These are phyloP conservation scores for Lipomyces chichibuensis DNA, from an alignment of 805 yeast species.

Conservation along the genomic window DNA sequence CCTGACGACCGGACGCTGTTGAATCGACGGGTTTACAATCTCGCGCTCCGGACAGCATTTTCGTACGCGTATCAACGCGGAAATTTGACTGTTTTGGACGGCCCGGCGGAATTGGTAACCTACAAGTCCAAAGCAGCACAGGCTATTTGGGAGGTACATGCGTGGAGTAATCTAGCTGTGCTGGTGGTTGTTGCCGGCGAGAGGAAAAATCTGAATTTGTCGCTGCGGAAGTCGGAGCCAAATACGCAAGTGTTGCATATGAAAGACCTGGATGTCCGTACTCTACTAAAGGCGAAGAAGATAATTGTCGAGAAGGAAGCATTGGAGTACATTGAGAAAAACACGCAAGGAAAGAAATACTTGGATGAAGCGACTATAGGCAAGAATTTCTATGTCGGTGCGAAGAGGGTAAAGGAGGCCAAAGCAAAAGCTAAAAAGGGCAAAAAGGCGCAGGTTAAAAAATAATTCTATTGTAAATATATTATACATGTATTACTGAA, in stretches of 20 bases:
- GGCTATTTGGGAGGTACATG: conserved; percentile 16
- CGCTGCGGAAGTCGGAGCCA: conserved; percentile 9
- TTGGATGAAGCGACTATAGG: conserved; percentile 15
- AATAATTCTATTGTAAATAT: conserved; percentile 2
- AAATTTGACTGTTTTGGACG: conserved; percentile 68
- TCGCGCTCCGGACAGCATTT: conserved; percentile 80
- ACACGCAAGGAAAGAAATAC: conserved; percentile 28
- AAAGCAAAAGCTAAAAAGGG: background rate
- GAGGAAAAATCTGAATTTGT: conserved; percentile 4
- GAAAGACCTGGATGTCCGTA: conserved; percentile 29
- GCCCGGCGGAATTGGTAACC: conserved; percentile 44
- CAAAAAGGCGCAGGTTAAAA: background rate
- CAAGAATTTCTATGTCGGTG: background rate
- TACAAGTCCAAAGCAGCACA: conserved; percentile 16
- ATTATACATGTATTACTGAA: background rate
- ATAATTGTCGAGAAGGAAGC: conserved; percentile 35
- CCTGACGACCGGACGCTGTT: conserved; percentile 85
- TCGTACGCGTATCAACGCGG: conserved; percentile 80
- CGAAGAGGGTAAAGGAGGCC: background rate
- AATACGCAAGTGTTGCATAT: conserved; percentile 16
- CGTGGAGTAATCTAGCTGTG: conserved; percentile 14
- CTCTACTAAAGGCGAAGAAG: conserved; percentile 27
- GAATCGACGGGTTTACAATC: conserved; percentile 70
- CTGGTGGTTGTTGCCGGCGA: conserved; percentile 19
- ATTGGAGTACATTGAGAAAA: conserved; percentile 20